Base-by-base conservation (phyloP, 495 filamentous ascomycete species). In the Talaromyces wortmannii region DNA sequence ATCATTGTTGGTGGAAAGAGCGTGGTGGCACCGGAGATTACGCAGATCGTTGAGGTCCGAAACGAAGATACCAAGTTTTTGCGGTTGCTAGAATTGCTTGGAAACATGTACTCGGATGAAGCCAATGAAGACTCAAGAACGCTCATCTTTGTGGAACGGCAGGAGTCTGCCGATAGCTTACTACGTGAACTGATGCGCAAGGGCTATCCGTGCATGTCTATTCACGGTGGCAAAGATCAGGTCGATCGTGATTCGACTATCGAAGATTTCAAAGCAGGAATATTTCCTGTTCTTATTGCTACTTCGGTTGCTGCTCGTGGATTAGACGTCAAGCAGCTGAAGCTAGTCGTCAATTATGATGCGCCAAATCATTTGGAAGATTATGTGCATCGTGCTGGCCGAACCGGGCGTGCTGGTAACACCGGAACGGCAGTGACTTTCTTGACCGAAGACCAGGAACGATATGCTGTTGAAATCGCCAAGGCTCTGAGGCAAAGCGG, bases 251-350 rank as follows among this genome's bases (percentile, higher is more conserved):
- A 96, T 63, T 94, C 91, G 30, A 91, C 91, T 30, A 97, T 99
- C 61, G 81, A 86, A 50, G 92, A 97, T 64, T 99, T 97, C 81
- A 97, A 96, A 66, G 85, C 84, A 52, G 94, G 94, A 32, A 83
- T 91, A 45, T 82, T 94, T 51, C 92, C 92, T 0, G 83, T 99
- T 52, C 71, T 99, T 66, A 85, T 96, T 63, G 95, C 95, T 17
- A 99, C 95, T 0, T 97, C 92, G 4, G 91, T 99, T 56, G 95
- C 95, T 5, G 95, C 95, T 43, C 87, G 95, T 62, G 95, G 95
- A 13, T 71, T 99, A 29, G 95, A 99, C 66, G 92, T 99, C 42
- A 96, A 97, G 68, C 91, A 97, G 68, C 75, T 99, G 29, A 96
- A 95, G 68, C 76, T 97, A 15, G 95, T 99, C 17, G 84, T 99